A percentile compares a stretch with the other conserved stretches of the same genome.
Conservation (phyloP, 805 yeast species). For the Wickerhamiella alocasiicola region DNA sequence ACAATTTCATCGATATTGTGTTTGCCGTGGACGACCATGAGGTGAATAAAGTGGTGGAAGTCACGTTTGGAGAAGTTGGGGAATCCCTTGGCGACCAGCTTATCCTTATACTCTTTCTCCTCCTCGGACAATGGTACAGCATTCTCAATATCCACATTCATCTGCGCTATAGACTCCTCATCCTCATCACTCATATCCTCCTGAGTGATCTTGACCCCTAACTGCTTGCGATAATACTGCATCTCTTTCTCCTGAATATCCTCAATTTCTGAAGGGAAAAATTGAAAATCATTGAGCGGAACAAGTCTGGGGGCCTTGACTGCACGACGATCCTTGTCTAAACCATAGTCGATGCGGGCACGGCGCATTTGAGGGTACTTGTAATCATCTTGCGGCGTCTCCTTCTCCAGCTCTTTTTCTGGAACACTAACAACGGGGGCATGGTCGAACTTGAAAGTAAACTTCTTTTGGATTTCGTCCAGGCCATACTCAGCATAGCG, state of each 20-base stretch:
- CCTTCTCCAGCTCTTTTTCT: conserved; percentile 16
- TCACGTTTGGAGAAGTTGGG: conserved; percentile 76
- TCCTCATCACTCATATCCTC: conserved; percentile 30
- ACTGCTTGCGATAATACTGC: conserved; percentile 58
- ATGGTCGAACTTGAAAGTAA: conserved; percentile 55
- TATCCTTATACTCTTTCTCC: conserved; percentile 57
- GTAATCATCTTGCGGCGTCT: conserved; percentile 15
- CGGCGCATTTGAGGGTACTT: conserved; percentile 30
- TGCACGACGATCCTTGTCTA: conserved; percentile 48
- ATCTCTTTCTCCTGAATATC: conserved; percentile 72
- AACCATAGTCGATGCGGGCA: conserved; percentile 38
- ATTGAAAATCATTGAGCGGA: conserved; percentile 76
- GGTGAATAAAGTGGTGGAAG: conserved; percentile 65
- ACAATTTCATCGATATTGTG: conserved; percentile 57
- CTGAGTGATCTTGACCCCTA: conserved; percentile 49
- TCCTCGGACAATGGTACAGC: conserved; percentile 67
- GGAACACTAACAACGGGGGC: conserved; percentile 8
- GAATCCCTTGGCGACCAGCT: conserved; percentile 54
- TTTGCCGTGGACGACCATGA: conserved; percentile 69
- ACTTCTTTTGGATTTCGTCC: conserved; percentile 71
- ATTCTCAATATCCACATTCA: conserved; percentile 43
- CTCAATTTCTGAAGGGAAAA: conserved; percentile 58
- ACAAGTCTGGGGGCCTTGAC: conserved; percentile 78
- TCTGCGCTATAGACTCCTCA: conserved; percentile 36
- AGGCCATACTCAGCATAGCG: conserved; percentile 76